Base-by-base conservation (phyloP, 257 asterid species). In the Nicotiana knightiana region DNA sequence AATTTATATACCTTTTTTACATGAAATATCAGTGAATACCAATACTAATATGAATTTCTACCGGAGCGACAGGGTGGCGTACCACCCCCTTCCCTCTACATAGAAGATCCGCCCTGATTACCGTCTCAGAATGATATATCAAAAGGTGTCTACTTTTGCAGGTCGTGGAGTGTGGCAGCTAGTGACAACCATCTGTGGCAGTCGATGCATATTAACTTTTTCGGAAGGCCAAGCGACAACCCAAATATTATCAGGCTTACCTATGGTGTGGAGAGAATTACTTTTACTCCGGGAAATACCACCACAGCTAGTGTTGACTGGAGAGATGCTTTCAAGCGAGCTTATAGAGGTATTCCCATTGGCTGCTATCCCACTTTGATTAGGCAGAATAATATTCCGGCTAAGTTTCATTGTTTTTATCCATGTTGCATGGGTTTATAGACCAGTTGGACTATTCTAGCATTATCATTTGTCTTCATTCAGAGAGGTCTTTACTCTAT, bases 91-190 rank as follows among this genome's bases (percentile, higher is more conserved):
- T 35, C 39, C 39, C 39, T 35, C 39, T 4, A 5, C 6, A 5
- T 4, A 35, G 5, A 35, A 35, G 5, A 35, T 35, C 39, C 39
- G 39, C 39, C 1, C 6, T 35, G 39, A 37, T 37, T 37, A 37
- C 48, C 80, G 15, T 73, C 2, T 28, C 63, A 53, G 85, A 30
- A 81, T 51, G 13, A 73, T 39, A 51, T 24, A 61, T 87, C 46
- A 75, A 28, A 28, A 26, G 17, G 63, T 28, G 63, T 67, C 30
- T 51, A 15, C 53, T 66, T 67, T 77, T 84, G 54, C 88, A 95
- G 99, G 89, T 88, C 86, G 63, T 94, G 99, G 98, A 87, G 86
- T 88, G 84, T 33, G 26, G 94, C 93, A 64, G 91, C 98, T 76
- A 64, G 85, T 82, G 99, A 94, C 68, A 85, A 91, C 87, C 83